Conservation (phyloP, 257 asterid genomes). For the Rhazya stricta region DNA sequence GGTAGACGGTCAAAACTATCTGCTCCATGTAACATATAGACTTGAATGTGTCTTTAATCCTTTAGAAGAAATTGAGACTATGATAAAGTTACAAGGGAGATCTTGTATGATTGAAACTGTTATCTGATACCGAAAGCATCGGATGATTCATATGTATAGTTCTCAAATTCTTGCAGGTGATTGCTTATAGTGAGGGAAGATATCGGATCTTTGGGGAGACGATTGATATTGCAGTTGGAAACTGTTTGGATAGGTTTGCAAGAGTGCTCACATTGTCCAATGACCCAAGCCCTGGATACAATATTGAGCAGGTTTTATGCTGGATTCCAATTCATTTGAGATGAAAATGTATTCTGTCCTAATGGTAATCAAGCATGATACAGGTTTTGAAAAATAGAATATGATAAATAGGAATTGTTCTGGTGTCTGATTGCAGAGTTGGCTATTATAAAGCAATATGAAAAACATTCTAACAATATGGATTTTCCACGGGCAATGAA, state of each 20-base stretch:
- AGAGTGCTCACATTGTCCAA: conserved; percentile 86
- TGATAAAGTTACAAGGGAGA: neutral
- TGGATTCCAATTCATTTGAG: neutral
- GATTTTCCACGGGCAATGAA: neutral
- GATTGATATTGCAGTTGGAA: conserved; percentile 88
- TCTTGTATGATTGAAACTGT: neutral
- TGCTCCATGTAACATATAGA: neutral
- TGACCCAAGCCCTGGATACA: conserved; percentile 99
- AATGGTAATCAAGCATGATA: neutral
- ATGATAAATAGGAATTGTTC: neutral
- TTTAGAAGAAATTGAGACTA: neutral
- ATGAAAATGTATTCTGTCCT: neutral
- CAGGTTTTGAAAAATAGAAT: neutral
- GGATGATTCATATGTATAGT: neutral
- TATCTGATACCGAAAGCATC: neutral
- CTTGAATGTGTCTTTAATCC: neutral
- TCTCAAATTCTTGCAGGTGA: conserved; percentile 43
- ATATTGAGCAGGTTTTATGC: conserved; percentile 74
- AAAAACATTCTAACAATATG: neutral
- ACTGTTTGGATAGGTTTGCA: conserved; percentile 98
- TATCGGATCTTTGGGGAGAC: conserved; percentile 93
- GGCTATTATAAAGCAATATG: neutral
- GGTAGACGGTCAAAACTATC: neutral
- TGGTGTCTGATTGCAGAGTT: neutral
- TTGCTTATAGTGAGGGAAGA: conserved; percentile 89